Base-by-base conservation (phyloP, 768 basidiomycete genomes). In the Lanmaoa rubissima region DNA sequence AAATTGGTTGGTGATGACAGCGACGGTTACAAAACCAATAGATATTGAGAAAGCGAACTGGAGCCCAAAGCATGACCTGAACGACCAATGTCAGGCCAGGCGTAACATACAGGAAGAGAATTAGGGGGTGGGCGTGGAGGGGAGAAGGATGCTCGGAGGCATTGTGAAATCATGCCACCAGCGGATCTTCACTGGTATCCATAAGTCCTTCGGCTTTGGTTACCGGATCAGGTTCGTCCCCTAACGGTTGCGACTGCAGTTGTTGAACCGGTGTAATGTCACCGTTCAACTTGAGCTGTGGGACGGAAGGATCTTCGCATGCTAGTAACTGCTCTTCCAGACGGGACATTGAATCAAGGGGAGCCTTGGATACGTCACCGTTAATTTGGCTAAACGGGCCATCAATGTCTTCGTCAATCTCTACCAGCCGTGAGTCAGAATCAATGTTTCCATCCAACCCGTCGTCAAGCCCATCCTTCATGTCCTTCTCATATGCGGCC, bases 131-230 rank as follows among this genome's bases (percentile, higher is more conserved):
- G 40, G 19, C 2, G 53, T 40, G 40, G 39, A 32, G 40, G 43
- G 44, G 31, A 44, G n/a, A 48, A 28, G 39, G 45, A 52, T 35
- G 43, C 16, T 42, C 54, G 48, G 32, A 28, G 44, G 7, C 13
- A 62, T 36, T 39, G 28, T 13, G 26, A 55, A 32, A 32, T 67
- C 63, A 77, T 62, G 64, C 67, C 66, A 77, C 76, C 57, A 78
- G 62, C 44, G 85, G 83, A 68, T 82, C 81, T 73, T 88, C 86
- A 67, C 82, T 86, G 54, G 75, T 71, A 65, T 88, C 84, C 70
- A 85, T 72, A 38, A 88, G 75, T n/a, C 85, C 86, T 65, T 90
- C 87, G 32, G 74, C 79, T 65, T 79, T 76, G n/a, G 80, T 74
- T 12, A 78, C 80, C 6, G 82, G 75, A 57, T 79, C 75, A 31